phyloP scores from a whole-genome alignment of 495 filamentous ascomycete genomes.

The Diplogelasinospora grovesii region DNA sequence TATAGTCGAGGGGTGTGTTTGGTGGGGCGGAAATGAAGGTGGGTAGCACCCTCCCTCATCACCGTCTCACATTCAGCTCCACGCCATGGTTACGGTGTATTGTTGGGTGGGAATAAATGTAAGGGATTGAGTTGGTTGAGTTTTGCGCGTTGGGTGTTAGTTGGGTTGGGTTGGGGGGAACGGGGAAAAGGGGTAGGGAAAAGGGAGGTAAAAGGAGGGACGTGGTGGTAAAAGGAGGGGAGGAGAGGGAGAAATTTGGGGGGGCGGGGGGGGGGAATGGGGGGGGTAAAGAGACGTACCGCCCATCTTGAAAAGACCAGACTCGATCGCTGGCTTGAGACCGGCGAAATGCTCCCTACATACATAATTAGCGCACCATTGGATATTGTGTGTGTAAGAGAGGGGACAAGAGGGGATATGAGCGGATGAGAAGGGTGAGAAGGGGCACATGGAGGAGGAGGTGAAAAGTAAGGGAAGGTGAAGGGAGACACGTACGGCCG shows the following conservation, averaged over 20 bases:
- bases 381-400: too few species aligned
- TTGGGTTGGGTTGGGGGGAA: neutral
- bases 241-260: neutral
- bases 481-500: slow-evolving; percentile 51
- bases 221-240: neutral
- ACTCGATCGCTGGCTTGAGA: slow-evolving; percentile 36
- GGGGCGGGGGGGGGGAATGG: neutral
- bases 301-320: slow-evolving; percentile 48
- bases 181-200: too few species aligned
- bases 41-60: too few species aligned
- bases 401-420: too few species aligned
- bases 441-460: too few species aligned
- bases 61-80: too few species aligned
- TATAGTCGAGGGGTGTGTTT: too few species aligned
- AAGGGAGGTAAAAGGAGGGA: neutral
- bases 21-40: too few species aligned
- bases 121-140: slow-evolving; percentile 1
- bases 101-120: neutral
- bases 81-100: too few species aligned
- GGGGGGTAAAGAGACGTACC: slow-evolving; percentile 32
- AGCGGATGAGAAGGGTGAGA: too few species aligned
- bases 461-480: neutral
- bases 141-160: neutral
- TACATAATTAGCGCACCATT: too few species aligned
- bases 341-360: slow-evolving; percentile 51